These are phyloP conservation scores for Hypoxylon sp. DNA, from an alignment of 2,329 filamentous ascomycete genomes.

Conservation along the genomic window DNA sequence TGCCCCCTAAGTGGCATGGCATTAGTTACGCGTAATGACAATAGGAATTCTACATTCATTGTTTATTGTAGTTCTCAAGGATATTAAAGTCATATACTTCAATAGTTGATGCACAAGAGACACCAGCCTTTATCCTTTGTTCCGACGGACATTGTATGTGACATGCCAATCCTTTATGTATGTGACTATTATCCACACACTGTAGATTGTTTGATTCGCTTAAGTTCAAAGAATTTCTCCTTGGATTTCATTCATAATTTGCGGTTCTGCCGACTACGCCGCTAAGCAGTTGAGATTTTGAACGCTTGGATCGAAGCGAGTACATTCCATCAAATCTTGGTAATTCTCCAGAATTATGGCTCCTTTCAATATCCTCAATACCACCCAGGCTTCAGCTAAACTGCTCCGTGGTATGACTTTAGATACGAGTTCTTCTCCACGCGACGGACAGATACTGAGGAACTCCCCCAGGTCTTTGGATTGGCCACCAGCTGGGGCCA, in stretches of 20 bases:
- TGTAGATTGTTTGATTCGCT: background rate
- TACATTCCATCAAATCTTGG: background rate
- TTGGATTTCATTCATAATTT: background rate
- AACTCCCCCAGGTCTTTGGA: constrained; percentile 9
- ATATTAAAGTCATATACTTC: background rate
- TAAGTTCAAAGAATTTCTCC: background rate
- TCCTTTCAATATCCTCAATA: background rate
- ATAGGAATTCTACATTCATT: background rate
- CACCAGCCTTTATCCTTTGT: constrained; percentile 2
- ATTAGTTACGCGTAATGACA: background rate
- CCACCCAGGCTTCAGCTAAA: background rate
- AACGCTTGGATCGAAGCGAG: background rate
- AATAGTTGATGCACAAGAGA: background rate
- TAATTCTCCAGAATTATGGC: constrained; percentile 1
- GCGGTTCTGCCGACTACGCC: background rate
- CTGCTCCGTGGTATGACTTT: background rate
- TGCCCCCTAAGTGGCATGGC: background rate
- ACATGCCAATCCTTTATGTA: background rate
- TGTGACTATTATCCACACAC: background rate
- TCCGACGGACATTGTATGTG: background rate
- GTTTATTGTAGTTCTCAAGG: background rate
- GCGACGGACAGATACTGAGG: background rate
- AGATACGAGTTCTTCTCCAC: background rate
- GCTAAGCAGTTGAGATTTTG: background rate
- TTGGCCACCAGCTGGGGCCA: constrained; percentile 34